Conservation (phyloP, 257 asterid genomes). For the Coffea canephora region DNA sequence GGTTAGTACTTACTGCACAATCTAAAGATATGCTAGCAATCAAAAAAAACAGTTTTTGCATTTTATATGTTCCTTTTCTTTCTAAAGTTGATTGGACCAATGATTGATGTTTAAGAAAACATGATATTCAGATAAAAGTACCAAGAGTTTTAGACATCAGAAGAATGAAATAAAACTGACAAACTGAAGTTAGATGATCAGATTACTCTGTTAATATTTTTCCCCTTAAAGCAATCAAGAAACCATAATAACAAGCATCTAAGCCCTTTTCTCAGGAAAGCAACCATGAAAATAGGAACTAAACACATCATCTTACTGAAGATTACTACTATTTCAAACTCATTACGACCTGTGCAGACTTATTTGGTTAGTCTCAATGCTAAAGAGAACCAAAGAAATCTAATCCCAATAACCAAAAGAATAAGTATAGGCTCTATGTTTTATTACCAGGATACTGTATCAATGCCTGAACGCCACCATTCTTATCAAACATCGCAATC, state of each 20-base stretch:
- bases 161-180: background rate
- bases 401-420: background rate
- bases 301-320: background rate
- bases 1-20: background rate
- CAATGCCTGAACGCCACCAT: constrained; percentile 87
- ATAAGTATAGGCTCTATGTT: background rate
- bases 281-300: background rate
- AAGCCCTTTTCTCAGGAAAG: background rate
- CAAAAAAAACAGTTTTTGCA: background rate
- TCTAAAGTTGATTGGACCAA: background rate
- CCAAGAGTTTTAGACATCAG: background rate
- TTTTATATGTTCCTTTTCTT: background rate
- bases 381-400: background rate
- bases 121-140: background rate
- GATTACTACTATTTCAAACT: background rate
- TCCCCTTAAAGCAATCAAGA: background rate
- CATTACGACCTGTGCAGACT: background rate
- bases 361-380: background rate
- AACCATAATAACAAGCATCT: background rate
- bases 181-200: background rate
- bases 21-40: background rate
- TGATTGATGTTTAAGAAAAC: background rate
- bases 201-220: background rate
- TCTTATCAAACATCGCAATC: constrained; percentile 92
- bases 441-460: constrained; percentile 79